Evolutionary conservation across 805 yeast genomes (phyloP).

Genomic region (Schwanniomyces polymorphus): DNA sequence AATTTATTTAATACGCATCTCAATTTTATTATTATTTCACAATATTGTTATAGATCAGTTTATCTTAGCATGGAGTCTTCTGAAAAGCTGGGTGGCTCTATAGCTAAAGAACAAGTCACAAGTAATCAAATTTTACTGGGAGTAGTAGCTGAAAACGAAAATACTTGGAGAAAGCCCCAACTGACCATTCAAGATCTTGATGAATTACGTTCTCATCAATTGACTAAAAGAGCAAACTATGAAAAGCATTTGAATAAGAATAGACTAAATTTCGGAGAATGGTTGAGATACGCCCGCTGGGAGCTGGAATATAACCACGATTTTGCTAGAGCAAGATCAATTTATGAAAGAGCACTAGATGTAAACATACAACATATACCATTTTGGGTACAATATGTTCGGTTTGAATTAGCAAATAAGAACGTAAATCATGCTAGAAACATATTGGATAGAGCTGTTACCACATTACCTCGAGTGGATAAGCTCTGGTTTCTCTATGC

Average conservation of each 20-base stretch:
- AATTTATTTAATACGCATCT: neutral
- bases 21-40: neutral
- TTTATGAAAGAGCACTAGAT: constrained; percentile 83
- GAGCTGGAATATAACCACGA: constrained; percentile 78
- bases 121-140: constrained; percentile 38
- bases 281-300: constrained; percentile 90
- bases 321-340: constrained; percentile 74
- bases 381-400: constrained; percentile 82
- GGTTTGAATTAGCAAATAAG: constrained; percentile 67
- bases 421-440: constrained; percentile 89
- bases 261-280: constrained; percentile 77
- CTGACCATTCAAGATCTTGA: constrained; percentile 64
- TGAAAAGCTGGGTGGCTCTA: neutral
- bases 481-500: constrained; percentile 86
- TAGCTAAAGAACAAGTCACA: constrained; percentile 11
- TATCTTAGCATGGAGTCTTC: neutral
- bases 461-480: constrained; percentile 72
- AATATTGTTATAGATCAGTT: neutral
- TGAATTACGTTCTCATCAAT: constrained; percentile 74
- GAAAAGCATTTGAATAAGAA: constrained; percentile 88
- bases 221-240: constrained; percentile 74
- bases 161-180: constrained; percentile 24
- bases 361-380: constrained; percentile 77
- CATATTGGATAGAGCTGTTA: constrained; percentile 73
- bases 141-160: constrained; percentile 27